Conservation (phyloP, 2,329 filamentous ascomycete species). For the Mycosphaerella arachidis region DNA sequence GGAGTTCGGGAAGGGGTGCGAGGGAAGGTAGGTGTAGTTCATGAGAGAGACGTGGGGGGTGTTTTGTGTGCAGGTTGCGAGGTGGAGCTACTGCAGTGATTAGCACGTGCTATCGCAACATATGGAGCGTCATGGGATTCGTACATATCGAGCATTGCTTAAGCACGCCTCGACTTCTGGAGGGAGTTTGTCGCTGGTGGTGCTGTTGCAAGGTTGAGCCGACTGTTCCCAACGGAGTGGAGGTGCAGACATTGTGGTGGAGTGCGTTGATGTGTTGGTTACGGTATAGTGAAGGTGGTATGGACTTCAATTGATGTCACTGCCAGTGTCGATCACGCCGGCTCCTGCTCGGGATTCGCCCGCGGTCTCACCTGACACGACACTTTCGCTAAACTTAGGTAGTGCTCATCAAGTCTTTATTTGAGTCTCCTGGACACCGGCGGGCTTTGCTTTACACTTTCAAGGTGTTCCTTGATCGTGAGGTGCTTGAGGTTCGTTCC, state of each 20-base stretch:
- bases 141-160: conserved; percentile 89
- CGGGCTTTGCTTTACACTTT: not conserved
- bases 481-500: no score
- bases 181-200: conserved; percentile 66
- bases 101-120: not conserved
- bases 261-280: not conserved
- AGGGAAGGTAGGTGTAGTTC: conserved; percentile 95
- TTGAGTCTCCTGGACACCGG: no score
- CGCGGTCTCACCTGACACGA: no score
- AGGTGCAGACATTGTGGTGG: conserved; percentile 23
- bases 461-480: not conserved
- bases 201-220: conserved; percentile 66
- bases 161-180: conserved; percentile 84
- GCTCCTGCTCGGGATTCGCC: no score
- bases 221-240: conserved; percentile 45
- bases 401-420: no score
- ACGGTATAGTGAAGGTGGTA: not conserved
- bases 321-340: not conserved
- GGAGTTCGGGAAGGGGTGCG: conserved; percentile 50
- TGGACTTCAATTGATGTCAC: not conserved
- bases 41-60: conserved; percentile 91
- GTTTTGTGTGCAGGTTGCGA: conserved; percentile 81
- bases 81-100: conserved; percentile 65
- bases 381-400: no score
- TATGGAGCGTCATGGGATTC: conserved; percentile 17